A percentile compares a stretch with the other conserved stretches of the same genome.
Evolutionary conservation across 352 stramenopile species (phyloP).

Genomic region (Pythium rhizo-oryzae): DNA sequence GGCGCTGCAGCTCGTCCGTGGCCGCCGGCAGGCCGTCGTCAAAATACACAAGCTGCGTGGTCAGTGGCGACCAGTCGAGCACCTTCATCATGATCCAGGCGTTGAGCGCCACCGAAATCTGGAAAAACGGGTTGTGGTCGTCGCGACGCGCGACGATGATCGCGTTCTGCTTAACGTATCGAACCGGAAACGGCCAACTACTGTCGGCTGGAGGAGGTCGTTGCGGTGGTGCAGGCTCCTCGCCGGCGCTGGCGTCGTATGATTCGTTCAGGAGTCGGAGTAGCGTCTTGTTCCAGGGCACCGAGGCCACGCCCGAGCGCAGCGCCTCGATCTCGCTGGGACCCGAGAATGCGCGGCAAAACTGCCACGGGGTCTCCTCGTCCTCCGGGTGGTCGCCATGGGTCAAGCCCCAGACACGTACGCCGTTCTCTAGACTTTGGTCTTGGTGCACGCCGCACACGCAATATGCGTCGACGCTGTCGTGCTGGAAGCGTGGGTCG

Average conservation of each 20-base stretch:
- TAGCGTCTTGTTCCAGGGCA: slow-evolving; percentile 5
- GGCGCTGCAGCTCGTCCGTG: slow-evolving; percentile 28
- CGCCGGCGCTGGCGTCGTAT: too few species aligned
- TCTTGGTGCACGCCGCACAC: slow-evolving; percentile 5
- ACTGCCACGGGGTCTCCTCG: background rate
- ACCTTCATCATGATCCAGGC: slow-evolving; percentile 33
- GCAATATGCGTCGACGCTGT: slow-evolving; percentile 16
- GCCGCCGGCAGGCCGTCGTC: slow-evolving; percentile 24
- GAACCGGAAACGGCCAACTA: slow-evolving; percentile 5
- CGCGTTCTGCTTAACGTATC: slow-evolving; percentile 17
- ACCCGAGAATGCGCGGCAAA: slow-evolving; percentile 2
- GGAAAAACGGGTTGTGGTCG: too few species aligned
- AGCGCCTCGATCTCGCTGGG: background rate
- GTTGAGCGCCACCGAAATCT: slow-evolving; percentile 27
- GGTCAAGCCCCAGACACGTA: slow-evolving; percentile 10
- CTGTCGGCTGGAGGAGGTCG: background rate
- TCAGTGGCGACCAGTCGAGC: slow-evolving; percentile 14
- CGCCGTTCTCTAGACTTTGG: background rate
- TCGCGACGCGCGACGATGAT: slow-evolving; percentile 32
- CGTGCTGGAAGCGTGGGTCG: slow-evolving; percentile 36
- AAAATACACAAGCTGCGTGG: slow-evolving; percentile 35
- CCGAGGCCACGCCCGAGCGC: background rate
- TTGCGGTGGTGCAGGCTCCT: background rate
- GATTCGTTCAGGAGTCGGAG: background rate
- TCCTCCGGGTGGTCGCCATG: slow-evolving; percentile 6